A percentile compares a stretch with the other conserved stretches of the same genome.
Conservation (phyloP, 208 protist species). For the Kentomonas sorsogonicus region DNA sequence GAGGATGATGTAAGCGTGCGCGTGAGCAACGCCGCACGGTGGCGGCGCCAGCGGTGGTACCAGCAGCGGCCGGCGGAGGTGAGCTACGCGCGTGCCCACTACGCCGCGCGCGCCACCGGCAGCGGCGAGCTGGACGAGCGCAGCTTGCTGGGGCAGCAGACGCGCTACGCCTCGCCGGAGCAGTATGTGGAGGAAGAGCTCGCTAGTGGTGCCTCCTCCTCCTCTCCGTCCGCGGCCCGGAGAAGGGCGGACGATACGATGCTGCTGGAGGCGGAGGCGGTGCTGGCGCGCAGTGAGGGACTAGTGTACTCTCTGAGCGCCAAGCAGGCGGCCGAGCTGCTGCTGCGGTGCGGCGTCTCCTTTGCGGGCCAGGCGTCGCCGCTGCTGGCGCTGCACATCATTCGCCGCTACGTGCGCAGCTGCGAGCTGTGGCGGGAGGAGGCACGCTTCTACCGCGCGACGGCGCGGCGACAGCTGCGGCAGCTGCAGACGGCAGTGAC, state of each 20-base stretch:
- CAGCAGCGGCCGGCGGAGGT: constrained; percentile 33
- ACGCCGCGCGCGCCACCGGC: constrained; percentile 8
- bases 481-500: background rate
- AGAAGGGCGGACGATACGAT: constrained; percentile 12
- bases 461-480: background rate
- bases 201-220: background rate
- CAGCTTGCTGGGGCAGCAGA: background rate
- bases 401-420: constrained; percentile 60
- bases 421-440: constrained; percentile 45
- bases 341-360: constrained; percentile 62
- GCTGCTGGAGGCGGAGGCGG: constrained; percentile 18
- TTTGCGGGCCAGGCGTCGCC: constrained; percentile 61
- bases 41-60: constrained; percentile 22
- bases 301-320: constrained; percentile 48
- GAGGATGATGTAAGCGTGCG: background rate
- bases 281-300: too few species aligned
- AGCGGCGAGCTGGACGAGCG: background rate
- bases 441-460: background rate
- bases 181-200: background rate
- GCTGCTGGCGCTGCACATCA: constrained; percentile 60
- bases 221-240: background rate
- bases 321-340: constrained; percentile 36
- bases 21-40: background rate
- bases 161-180: background rate
- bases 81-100: constrained; percentile 59